Evolutionary conservation across 2,329 filamentous ascomycete species (phyloP), one percentile per base, ranked within the genome.

Genomic region (Gaeumannomyces tritici): DNA sequence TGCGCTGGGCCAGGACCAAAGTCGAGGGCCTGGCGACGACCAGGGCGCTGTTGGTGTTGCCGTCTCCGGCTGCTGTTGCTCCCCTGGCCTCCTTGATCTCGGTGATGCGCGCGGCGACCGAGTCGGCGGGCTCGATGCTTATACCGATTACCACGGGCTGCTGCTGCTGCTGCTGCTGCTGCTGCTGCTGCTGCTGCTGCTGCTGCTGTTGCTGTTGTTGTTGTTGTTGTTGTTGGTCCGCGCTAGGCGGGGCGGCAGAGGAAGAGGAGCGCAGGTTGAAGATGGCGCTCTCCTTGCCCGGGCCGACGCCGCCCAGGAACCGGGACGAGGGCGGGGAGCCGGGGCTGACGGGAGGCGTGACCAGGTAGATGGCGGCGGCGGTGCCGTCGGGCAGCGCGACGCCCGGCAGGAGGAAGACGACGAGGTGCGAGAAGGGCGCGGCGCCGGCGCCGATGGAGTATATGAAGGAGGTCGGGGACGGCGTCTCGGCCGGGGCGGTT

Each of bases 281-380:
- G 63, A 98, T 89, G 47, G 93, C 91, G 67, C 89, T 93, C 68
- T 95, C 92, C 72, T 97, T 97, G 63, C 93, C 91, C 47, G 90
- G 88, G 1, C 90, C 93, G 62, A 99, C 87, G 59, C 88, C 95
- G 65, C 96, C 95, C 5, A 98, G 85, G 69, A 99, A 91, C 64
- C 77, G 79, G 5, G 76, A 73, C 3, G 74, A 66, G 18, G 75
- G 73, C 1, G 75, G 73, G 35, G 77, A 72, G 59, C 78, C 73
- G 67, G 75, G 72, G 55, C 61, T 64, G 2, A 71, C 69, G 67
- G 72, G 70, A 27, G 63, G 77, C 64, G 93, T 79, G 61, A 79
- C 89, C 59, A 96, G 83, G 77, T 97, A 98, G 66, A 99, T 93
- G 58, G 92, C 90, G 18, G 93, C 95, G 6, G 91, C 93, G 26